Percentiles rank a stretch among this genome's conserved stretches.
These are phyloP conservation scores for Antrodiella citrinella DNA, from an alignment of 768 basidiomycete genomes.

Conservation along the genomic window DNA sequence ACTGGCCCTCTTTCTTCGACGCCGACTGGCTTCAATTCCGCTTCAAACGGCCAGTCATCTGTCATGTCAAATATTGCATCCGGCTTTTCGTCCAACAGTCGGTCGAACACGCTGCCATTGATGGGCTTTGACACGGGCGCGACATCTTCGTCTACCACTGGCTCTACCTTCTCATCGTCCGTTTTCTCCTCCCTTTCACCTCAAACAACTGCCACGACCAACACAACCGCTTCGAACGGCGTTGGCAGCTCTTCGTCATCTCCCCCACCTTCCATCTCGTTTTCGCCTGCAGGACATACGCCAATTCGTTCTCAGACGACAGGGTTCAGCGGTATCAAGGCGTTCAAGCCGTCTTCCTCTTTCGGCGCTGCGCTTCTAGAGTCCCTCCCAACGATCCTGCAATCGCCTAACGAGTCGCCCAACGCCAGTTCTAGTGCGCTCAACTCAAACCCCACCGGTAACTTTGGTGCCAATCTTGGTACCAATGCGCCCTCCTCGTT, in stretches of 20 bases:
- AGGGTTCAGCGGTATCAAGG: slow-evolving; percentile 42
- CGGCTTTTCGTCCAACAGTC: slow-evolving; percentile 46
- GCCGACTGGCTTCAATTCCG: slow-evolving; percentile 10
- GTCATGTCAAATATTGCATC: slow-evolving; percentile 67
- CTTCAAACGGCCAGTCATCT: slow-evolving; percentile 24
- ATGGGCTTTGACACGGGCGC: slow-evolving; percentile 26
- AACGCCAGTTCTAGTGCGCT: slow-evolving; percentile 6
- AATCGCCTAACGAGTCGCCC: slow-evolving; percentile 27
- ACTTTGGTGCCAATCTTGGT: slow-evolving; percentile 4
- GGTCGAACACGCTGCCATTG: slow-evolving; percentile 2
- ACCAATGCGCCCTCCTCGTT: slow-evolving; percentile 44
- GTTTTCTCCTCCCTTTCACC: slow-evolving; percentile 7
- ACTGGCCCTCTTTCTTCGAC: slow-evolving; percentile 3
- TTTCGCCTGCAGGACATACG: slow-evolving; percentile 13
- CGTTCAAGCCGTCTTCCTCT: slow-evolving; percentile 45
- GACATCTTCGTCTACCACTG: slow-evolving; percentile 11
- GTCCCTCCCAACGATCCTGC: slow-evolving; percentile 59
- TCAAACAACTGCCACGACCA: background rate
- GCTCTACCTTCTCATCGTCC: slow-evolving; percentile 15
- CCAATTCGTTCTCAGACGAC: slow-evolving; percentile 40
- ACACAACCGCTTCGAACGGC: background rate
- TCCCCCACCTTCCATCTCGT: slow-evolving; percentile 23
- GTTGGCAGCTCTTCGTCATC: background rate
- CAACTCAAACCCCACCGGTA: slow-evolving; percentile 5
- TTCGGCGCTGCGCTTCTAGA: slow-evolving; percentile 46